Evolutionary conservation across 768 basidiomycete species (phyloP).

Genomic region (Sarcodon aspratus): DNA sequence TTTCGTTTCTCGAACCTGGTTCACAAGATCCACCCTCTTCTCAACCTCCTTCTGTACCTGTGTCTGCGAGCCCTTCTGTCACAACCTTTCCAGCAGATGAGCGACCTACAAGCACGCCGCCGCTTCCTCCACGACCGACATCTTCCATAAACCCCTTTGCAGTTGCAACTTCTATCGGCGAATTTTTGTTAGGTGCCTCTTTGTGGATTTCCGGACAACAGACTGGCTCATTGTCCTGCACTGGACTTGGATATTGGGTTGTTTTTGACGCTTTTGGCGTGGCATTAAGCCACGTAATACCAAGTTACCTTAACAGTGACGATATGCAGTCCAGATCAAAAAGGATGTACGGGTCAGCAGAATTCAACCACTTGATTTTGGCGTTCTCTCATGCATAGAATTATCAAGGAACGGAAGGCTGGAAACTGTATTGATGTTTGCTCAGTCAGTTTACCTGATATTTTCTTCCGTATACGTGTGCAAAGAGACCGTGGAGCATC

Average conservation of each 20-base stretch:
- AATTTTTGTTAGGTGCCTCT: conserved; percentile 58
- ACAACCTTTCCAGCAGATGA: neutral
- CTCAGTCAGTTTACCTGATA: conserved; percentile 87
- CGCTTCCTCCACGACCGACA: too few species aligned
- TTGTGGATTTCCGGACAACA: conserved; percentile 89
- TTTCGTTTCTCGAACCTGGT: conserved; percentile 87
- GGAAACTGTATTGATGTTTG: conserved; percentile 68
- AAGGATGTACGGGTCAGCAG: conserved; percentile 53
- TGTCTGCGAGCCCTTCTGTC: neutral
- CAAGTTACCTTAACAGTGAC: conserved; percentile 27
- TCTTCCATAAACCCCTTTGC: conserved; percentile 1
- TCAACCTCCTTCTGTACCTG: neutral
- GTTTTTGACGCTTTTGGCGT: conserved; percentile 91
- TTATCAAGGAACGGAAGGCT: conserved; percentile 46
- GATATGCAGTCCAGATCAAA: conserved; percentile 20
- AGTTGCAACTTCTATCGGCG: conserved; percentile 14
- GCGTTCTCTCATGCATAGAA: neutral
- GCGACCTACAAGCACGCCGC: too few species aligned
- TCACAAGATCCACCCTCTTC: conserved; percentile 6
- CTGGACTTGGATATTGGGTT: conserved; percentile 92
- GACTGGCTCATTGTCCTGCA: conserved; percentile 75
- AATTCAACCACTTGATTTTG: conserved; percentile 13
- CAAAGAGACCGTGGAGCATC: conserved; percentile 92
- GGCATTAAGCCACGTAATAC: conserved; percentile 34
- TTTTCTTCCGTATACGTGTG: conserved; percentile 94